phyloP scores from a whole-genome alignment of 768 basidiomycete species.

The Boletellus ananiceps region DNA sequence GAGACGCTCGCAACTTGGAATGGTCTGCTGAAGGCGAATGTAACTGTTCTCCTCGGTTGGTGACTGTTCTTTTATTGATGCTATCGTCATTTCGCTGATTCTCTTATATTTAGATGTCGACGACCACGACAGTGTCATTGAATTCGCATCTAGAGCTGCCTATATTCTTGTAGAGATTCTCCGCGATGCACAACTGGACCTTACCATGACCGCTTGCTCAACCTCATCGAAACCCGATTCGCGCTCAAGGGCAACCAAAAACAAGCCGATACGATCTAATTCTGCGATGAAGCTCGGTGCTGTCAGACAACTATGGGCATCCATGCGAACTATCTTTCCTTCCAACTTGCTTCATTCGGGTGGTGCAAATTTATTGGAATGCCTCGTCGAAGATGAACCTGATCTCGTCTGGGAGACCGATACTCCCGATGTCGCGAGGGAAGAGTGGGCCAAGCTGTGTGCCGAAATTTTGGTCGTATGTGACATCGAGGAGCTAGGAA shows the following conservation, averaged over 20 bases:
- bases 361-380: constrained; percentile 43
- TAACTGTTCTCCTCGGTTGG: constrained; percentile 50
- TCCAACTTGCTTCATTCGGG: constrained; percentile 37
- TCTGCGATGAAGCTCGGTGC: constrained; percentile 53
- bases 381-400: constrained; percentile 46
- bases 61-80: constrained; percentile 20
- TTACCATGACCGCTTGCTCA: constrained; percentile 29
- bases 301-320: constrained; percentile 55
- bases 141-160: constrained; percentile 39
- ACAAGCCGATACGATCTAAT: constrained; percentile 29
- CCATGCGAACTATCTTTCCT: constrained; percentile 42
- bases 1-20: constrained; percentile 56
- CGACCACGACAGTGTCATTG: constrained; percentile 35
- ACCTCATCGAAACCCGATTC: constrained; percentile 7
- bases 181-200: constrained; percentile 42
- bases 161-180: constrained; percentile 48
- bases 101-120: constrained; percentile 35
- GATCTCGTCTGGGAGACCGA: constrained; percentile 43
- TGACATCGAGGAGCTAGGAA: constrained; percentile 42
- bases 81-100: constrained; percentile 1
- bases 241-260: constrained; percentile 7
- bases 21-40: constrained; percentile 48
- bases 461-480: constrained; percentile 49
- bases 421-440: constrained; percentile 40
- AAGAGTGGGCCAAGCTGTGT: constrained; percentile 58